phyloP scores from a whole-genome alignment of 768 basidiomycete genomes.

The Lactarius evosmus region DNA sequence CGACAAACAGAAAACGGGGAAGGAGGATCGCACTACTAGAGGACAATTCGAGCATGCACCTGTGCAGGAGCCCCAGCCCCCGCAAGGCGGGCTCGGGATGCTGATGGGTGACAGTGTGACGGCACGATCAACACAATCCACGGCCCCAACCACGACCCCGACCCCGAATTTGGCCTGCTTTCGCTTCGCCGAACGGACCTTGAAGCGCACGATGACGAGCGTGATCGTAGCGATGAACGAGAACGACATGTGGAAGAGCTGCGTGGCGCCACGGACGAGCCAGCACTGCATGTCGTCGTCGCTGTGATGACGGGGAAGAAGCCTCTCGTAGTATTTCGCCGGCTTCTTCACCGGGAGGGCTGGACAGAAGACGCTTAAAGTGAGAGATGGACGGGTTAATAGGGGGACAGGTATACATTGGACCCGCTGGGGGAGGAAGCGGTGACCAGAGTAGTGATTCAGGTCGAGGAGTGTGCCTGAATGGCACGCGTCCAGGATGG shows the following conservation, averaged over 20 bases:
- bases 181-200: background rate
- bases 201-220: conserved; percentile 6
- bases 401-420: background rate
- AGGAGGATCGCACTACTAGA: conserved; percentile 6
- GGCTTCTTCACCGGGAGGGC: background rate
- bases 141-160: background rate
- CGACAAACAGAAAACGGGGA: background rate
- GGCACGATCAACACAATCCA: background rate
- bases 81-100: background rate
- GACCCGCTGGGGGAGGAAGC: conserved; percentile 5
- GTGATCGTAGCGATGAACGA: background rate
- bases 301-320: background rate
- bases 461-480: conserved; percentile 28
- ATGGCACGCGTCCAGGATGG: conserved; percentile 29
- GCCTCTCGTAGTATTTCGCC: background rate
- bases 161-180: background rate
- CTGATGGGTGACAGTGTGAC: background rate
- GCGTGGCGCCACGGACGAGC: background rate
- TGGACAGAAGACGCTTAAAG: background rate
- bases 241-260: background rate
- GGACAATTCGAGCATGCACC: background rate
- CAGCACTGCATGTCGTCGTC: background rate
- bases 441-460: conserved; percentile 26
- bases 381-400: background rate
- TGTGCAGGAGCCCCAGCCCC: background rate